These are phyloP conservation scores for Penicillium sp. DNA, from an alignment of 2,329 filamentous ascomycete genomes.

Conservation along the genomic window DNA sequence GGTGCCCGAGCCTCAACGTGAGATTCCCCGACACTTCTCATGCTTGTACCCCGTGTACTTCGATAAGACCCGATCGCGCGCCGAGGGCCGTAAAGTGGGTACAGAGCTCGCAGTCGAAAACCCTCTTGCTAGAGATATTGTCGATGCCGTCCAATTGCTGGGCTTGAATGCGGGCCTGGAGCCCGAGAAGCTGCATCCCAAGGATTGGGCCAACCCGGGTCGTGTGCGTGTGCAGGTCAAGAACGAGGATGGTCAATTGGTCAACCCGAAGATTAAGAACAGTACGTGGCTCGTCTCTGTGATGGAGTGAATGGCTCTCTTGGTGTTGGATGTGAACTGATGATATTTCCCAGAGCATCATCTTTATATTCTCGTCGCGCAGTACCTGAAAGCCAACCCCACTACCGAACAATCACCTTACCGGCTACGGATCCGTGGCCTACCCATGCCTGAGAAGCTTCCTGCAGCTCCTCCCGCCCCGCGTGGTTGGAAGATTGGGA, in stretches of 20 bases:
- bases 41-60: conserved; percentile 97
- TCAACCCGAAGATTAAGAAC: conserved; percentile 58
- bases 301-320: neutral
- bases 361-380: conserved; percentile 74
- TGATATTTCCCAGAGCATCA: conserved; percentile 61
- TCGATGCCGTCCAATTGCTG: conserved; percentile 73
- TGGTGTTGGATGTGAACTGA: neutral
- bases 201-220: conserved; percentile 96
- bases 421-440: conserved; percentile 67
- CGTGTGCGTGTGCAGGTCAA: conserved; percentile 74
- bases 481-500: conserved; percentile 84
- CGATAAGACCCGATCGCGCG: conserved; percentile 62
- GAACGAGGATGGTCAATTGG: conserved; percentile 49
- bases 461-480: conserved; percentile 73
- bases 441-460: conserved; percentile 63
- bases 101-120: conserved; percentile 70
- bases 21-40: conserved; percentile 70
- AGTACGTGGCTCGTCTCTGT: conserved; percentile 46
- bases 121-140: conserved; percentile 84
- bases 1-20: conserved; percentile 46
- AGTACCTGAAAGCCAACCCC: conserved; percentile 72
- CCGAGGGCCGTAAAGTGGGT: conserved; percentile 76
- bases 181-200: conserved; percentile 86
- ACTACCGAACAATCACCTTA: conserved; percentile 69
- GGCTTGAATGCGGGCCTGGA: conserved; percentile 68